Conservation (phyloP, 2,329 filamentous ascomycete species). For the Aureobasidium subglaciale region DNA sequence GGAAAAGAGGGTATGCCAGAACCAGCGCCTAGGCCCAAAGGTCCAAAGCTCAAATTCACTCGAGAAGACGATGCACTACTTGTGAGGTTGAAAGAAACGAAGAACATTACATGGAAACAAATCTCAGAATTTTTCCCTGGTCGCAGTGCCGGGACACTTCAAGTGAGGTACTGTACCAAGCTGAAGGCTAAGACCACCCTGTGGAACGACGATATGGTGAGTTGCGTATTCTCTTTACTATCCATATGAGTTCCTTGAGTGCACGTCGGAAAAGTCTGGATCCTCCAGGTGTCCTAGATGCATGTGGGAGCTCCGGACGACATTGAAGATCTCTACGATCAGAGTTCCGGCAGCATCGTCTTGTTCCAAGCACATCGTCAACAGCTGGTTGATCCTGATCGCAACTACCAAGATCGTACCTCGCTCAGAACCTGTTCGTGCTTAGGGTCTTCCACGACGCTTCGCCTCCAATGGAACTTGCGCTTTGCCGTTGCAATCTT, state of each 20-base stretch:
- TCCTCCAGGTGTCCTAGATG: too few relatives aligned
- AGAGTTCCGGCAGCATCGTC: too few relatives aligned
- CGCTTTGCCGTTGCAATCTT: too few relatives aligned
- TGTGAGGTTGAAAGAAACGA: conserved; percentile 88
- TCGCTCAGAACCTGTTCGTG: too few relatives aligned
- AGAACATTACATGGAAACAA: conserved; percentile 93
- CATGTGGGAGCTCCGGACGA: too few relatives aligned
- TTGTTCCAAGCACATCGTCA: too few relatives aligned
- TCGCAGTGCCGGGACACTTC: conserved; percentile 79
- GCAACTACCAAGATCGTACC: too few relatives aligned
- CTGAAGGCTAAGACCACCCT: conserved; percentile 87
- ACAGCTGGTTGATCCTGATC: too few relatives aligned
- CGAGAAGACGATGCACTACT: conserved; percentile 83
- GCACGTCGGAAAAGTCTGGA: not conserved
- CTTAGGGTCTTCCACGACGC: too few relatives aligned
- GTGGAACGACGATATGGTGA: conserved; percentile 90
- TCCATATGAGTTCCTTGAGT: not conserved
- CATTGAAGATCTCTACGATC: too few relatives aligned
- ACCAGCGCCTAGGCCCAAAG: conserved; percentile 71
- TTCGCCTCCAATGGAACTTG: too few relatives aligned
- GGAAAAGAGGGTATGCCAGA: conserved; percentile 80
- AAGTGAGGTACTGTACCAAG: conserved; percentile 93
- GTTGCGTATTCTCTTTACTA: conserved; percentile 24
- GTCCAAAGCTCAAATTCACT: conserved; percentile 90
- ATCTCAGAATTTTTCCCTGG: conserved; percentile 95